These are phyloP conservation scores for Aspergillus tanneri DNA, from an alignment of 2,329 filamentous ascomycete genomes.

Conservation along the genomic window DNA sequence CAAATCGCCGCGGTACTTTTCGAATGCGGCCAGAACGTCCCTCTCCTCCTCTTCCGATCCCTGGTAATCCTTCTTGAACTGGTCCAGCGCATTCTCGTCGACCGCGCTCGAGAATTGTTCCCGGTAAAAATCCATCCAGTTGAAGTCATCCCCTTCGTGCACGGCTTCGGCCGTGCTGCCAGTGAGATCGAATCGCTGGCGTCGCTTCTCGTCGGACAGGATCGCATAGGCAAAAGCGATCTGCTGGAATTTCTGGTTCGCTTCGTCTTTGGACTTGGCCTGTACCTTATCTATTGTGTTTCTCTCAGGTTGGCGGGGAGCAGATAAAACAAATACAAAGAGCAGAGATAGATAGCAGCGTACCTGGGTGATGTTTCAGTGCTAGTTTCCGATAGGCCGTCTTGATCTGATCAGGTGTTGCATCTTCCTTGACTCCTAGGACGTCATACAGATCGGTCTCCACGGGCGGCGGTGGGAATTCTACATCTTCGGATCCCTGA, in stretches of 20 bases:
- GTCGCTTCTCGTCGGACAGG: constrained; percentile 76
- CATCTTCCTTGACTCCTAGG: constrained; percentile 67
- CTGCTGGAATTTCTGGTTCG: constrained; percentile 80
- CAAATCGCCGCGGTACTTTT: constrained; percentile 70
- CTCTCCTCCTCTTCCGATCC: constrained; percentile 78
- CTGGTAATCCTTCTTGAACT: constrained; percentile 77
- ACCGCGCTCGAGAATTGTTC: constrained; percentile 78
- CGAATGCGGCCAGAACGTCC: constrained; percentile 76
- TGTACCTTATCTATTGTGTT: constrained; percentile 68
- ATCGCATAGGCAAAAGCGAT: constrained; percentile 93
- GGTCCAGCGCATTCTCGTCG: constrained; percentile 69
- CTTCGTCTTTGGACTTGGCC: constrained; percentile 65
- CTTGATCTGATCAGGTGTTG: constrained; percentile 78
- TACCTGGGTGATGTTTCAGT: constrained; percentile 82
- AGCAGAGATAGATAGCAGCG: no score
- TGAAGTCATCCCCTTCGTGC: constrained; percentile 70
- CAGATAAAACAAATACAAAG: background rate
- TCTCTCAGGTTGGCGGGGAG: background rate
- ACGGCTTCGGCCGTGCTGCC: constrained; percentile 85
- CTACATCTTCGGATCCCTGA: no score
- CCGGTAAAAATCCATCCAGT: constrained; percentile 87
- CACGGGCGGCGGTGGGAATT: constrained; percentile 17
- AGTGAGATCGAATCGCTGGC: constrained; percentile 83
- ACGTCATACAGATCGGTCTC: constrained; percentile 68
- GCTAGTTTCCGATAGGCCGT: constrained; percentile 88